phyloP scores from a whole-genome alignment of 805 yeast genomes.

The Ogataea populi-albae region DNA sequence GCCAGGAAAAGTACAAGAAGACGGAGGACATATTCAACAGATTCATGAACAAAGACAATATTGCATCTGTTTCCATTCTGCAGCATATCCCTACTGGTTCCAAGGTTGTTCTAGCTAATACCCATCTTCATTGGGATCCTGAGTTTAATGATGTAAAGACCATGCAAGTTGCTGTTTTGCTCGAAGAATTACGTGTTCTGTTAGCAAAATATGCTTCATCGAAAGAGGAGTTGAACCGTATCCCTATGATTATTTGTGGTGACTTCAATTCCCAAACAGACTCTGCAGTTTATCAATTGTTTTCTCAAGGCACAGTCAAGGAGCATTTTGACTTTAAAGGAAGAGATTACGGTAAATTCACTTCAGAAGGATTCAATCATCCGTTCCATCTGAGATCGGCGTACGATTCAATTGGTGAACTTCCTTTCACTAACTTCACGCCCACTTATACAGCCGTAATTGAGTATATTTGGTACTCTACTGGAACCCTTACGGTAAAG shows the following conservation, averaged over 20 bases:
- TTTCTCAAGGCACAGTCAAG: constrained; percentile 76
- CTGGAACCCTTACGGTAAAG: constrained; percentile 72
- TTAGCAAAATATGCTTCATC: constrained; percentile 41
- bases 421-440: constrained; percentile 91
- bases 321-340: constrained; percentile 80
- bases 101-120: constrained; percentile 72
- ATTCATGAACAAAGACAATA: constrained; percentile 92
- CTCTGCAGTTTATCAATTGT: constrained; percentile 89
- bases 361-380: constrained; percentile 85
- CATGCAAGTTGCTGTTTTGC: constrained; percentile 86
- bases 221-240: constrained; percentile 36
- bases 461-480: constrained; percentile 95
- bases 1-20: constrained; percentile 82
- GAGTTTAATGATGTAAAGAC: constrained; percentile 93
- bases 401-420: constrained; percentile 78
- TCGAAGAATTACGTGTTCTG: constrained; percentile 79
- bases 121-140: constrained; percentile 99
- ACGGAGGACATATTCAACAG: constrained; percentile 94
- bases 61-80: constrained; percentile 74
- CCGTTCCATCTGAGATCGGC: constrained; percentile 80
- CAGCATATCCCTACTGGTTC: constrained; percentile 74
- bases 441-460: constrained; percentile 91
- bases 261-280: constrained; percentile 87
- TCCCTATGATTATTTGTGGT: constrained; percentile 87
- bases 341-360: constrained; percentile 85